Base-by-base conservation (phyloP, 371 early-diverging fungal species). In the Mucor sp. region DNA sequence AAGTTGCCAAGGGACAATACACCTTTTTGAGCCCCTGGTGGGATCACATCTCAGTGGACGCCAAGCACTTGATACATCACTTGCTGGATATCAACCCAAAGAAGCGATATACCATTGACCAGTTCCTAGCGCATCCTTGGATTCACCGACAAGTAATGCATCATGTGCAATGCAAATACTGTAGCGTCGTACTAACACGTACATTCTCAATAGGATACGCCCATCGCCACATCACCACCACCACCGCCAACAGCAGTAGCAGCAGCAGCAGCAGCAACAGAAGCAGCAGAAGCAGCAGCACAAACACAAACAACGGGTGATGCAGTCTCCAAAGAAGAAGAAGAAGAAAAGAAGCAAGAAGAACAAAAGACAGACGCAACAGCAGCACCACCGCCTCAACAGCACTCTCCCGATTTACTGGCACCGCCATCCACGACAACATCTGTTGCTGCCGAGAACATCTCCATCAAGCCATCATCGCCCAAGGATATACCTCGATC, bases 11-110 rank as follows among this genome's bases (percentile, higher is more conserved):
- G 62, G 94, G 93, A 15, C 84, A 90, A 58, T 94, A 88, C 72
- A 77, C 88, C 21, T 91, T 92, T 63, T 74, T 93, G 33, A 86
- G 89, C 48, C 96, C 95, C 33, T 95, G 95, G 95, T 95, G 95
- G 95, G 94, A 95, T 77, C 86, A 88, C 35, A 90, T 95, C 48
- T 90, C 91, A 4, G 77, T 78, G 30, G 81, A 80, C 74, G 92
- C 83, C 69, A 92, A 91, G 75, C 90, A 94, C 75, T 80, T 98
- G 28, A 87, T 99, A n/a, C 75, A 86, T 7, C 87, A 90, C 57
- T 82, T 97, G 70, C 79, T 98, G 14, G 85, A 87, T 33, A 94
- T 96, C 28, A 88, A 94, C 70, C 96, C 98, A 12, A 82, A 83
- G 15, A 80, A 90, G 59, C 84, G 98, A 43, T 93, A 92, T 71